A percentile compares a stretch with the other conserved stretches of the same genome.
Conservation (phyloP, 305 asterid species). For the Withania somnifera region DNA sequence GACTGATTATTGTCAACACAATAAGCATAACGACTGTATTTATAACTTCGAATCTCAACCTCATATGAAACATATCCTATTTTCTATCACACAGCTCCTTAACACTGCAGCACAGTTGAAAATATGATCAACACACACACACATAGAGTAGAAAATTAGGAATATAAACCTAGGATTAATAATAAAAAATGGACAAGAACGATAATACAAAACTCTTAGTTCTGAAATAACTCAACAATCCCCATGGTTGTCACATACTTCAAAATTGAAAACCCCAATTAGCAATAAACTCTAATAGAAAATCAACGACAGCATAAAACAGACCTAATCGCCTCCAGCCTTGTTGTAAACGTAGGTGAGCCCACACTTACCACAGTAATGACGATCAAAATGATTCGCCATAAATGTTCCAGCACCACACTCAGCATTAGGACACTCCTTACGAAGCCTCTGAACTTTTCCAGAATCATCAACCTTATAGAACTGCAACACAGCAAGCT, state of each 20-base stretch:
- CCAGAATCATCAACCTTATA: slow-evolving; percentile 24
- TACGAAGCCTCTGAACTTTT: slow-evolving; percentile 25
- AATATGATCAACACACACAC: background rate
- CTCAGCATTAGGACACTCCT: slow-evolving; percentile 27
- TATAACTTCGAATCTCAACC: background rate
- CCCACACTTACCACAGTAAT: slow-evolving; percentile 28
- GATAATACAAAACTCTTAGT: background rate
- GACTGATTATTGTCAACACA: background rate
- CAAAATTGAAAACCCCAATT: background rate
- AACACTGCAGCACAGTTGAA: background rate
- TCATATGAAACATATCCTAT: background rate
- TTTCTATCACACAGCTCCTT: background rate
- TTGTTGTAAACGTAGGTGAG: slow-evolving; percentile 29
- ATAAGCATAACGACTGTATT: too few relatives aligned
- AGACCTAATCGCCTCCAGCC: slow-evolving; percentile 20
- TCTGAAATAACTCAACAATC: background rate
- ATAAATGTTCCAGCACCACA: slow-evolving; percentile 29
- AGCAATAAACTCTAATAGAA: background rate
- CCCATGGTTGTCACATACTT: background rate
- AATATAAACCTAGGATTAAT: background rate
- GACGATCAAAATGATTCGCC: slow-evolving; percentile 31
- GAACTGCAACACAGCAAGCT: slow-evolving; percentile 22
- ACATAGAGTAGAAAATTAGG: background rate
- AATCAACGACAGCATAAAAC: background rate
- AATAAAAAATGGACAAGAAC: background rate